phyloP scores from a whole-genome alignment of 1,284 basidiomycete species.

The Pterulicium gracile region DNA sequence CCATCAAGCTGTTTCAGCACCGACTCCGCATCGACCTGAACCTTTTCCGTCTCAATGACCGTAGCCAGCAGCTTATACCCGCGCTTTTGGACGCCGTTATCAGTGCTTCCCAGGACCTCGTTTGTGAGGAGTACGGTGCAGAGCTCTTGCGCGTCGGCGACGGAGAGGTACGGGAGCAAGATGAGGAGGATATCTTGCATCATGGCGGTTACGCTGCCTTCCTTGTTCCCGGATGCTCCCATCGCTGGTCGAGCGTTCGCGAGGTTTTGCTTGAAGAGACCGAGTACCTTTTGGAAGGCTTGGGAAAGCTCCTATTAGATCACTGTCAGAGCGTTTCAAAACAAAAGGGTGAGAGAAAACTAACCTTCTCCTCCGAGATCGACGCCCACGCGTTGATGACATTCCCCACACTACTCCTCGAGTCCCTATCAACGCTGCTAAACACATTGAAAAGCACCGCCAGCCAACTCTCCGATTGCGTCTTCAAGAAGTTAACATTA shows the following conservation, averaged over 20 bases:
- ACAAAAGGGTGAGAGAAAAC: conserved; percentile 11
- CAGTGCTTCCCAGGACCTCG: conserved; percentile 57
- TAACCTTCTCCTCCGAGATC: conserved; percentile 65
- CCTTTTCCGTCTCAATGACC: conserved; percentile 53
- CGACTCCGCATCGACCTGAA: conserved; percentile 41
- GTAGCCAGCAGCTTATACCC: conserved; percentile 84
- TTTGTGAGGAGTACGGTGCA: conserved; percentile 53
- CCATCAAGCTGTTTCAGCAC: conserved; percentile 59
- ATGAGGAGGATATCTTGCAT: conserved; percentile 87
- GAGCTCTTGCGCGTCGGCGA: conserved; percentile 46
- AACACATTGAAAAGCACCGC: conserved; percentile 98
- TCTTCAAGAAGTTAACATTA: conserved; percentile 69
- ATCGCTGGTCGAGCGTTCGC: conserved; percentile 22
- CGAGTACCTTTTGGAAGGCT: conserved; percentile 74
- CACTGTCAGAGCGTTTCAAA: conserved; percentile 3
- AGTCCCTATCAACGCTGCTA: conserved; percentile 69
- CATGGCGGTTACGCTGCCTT: conserved; percentile 55
- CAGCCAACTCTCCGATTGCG: conserved; percentile 85
- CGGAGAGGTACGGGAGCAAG: conserved; percentile 71
- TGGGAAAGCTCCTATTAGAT: conserved; percentile 56
- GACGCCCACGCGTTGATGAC: conserved; percentile 82
- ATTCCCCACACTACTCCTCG: conserved; percentile 78
- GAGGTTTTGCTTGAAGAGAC: conserved; percentile 70
- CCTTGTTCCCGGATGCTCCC: conserved; percentile 27
- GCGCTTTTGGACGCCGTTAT: conserved; percentile 92